Evolutionary conservation across 257 asterid species (phyloP), one percentile per base, ranked within the genome.

Genomic region (Gentiana dahurica): DNA sequence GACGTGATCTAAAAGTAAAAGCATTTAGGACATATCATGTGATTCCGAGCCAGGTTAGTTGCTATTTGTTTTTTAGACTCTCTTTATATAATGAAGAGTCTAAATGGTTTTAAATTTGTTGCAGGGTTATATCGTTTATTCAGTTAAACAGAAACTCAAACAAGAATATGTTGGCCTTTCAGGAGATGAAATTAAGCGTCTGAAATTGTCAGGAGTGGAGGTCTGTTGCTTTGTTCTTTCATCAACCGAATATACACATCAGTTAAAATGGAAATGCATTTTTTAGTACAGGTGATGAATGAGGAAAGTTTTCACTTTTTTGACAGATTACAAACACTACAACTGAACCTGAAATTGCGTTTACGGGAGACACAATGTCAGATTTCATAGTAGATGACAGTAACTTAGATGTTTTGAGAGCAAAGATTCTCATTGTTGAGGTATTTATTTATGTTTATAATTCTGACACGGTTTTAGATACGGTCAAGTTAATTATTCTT

Each of bases 341-440:
- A 34, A 72, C 85, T 43, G 50, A 86, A 53, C 97, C 98, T 66
- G 98, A 92, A 75, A 71, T 92, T 65, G 97, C 97, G 34, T 92
- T 92, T 67, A 87, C 97, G 0, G 97, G 98, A 58, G 98, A 88
- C 72, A 92, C 98, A 4, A 88, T 68, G 82, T 83, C 96, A 48
- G 95, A 92, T 69, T 92, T 87, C 77, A 83, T 92, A 55, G 59
- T 68, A n/a, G 95, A 92, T 67, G 34, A 74, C 6, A 80, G 80
- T 50, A 88, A 88, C 63, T 62, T 62, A 43, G 97, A 92, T 74
- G 91, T 74, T 62, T 75, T 92, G 71, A 83, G 61, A 71, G 92
- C 91, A 44, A 92, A 79, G 76, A 73, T 92, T 70, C 94, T 92
- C 60, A 84, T 88, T 56, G 71, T 88, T 93, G 99, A 92, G 95